Base-by-base conservation (phyloP, 2,329 filamentous ascomycete species). In the Blastomyces gilchristii region DNA sequence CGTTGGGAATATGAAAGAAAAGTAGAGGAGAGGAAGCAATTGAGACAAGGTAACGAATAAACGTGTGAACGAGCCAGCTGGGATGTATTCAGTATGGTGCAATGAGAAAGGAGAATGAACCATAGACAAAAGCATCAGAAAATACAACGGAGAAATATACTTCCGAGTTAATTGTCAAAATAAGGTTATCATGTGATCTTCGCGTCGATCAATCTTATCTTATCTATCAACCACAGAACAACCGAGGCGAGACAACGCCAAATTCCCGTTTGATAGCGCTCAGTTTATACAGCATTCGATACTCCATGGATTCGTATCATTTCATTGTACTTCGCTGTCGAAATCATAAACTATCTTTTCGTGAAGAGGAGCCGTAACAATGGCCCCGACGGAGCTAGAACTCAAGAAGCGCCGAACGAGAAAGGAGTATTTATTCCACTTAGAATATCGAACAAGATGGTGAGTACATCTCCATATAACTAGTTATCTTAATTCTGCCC, bases 401-500 rank as follows among this genome's bases (percentile, higher is more conserved):
- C 77, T 85, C 58, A 92, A 89, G 75, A 77, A 77, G 65, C 84
- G 88, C 58, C 82, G 77, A 57, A 83, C 67, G 52, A 72, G 90
- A 65, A 78, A 78, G 49, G 90, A 96, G 75, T 97, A 96, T 75
- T 81, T 81, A 58, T 96, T 87, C 73, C 79, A 86, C 52, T 82
- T 93, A 37, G 89, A 94, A 67, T 96, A 96, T 73, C 82, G 91
- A 63, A 95, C 91, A 65, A 79, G 92, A 85, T 96, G 92, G 91
- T 91, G 68, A 63, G 66, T 61, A 52, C 11, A 53, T 4, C 14
- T 22, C 22, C 22, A 60, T n/a, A 25, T 50, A 57, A 54, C 43
- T 16, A 16, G 54, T 8, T 56, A 25, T n/a, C 25, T 53, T 28
- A 18, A 25, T 6, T 41, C 34, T 60, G 22, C 47, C 18, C 34